Percentiles rank a stretch among this genome's conserved stretches.
phyloP scores from a whole-genome alignment of 78 protist genomes.

The Monocercomonoides exilis region DNA sequence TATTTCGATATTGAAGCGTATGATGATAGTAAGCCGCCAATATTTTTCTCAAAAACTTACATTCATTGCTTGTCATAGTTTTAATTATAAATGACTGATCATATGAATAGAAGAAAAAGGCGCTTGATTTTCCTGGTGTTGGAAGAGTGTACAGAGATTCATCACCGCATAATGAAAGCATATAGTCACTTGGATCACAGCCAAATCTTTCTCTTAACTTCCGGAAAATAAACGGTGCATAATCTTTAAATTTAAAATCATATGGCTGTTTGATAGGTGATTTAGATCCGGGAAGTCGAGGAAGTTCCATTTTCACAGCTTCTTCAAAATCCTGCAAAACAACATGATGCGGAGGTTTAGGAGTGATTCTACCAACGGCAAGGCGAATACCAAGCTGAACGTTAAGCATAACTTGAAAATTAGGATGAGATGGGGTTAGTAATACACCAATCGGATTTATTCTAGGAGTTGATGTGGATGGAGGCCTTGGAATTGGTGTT shows the following conservation, averaged over 20 bases:
- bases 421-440: background rate
- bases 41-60: slow-evolving; percentile 51
- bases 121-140: slow-evolving; percentile 77
- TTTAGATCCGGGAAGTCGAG: background rate
- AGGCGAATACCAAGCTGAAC: background rate
- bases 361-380: background rate
- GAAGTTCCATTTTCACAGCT: background rate
- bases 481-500: no score
- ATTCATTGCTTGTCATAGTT: slow-evolving; percentile 73
- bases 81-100: slow-evolving; percentile 70
- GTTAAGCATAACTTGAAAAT: background rate
- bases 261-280: background rate
- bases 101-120: slow-evolving; percentile 61
- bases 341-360: background rate
- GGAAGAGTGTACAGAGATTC: slow-evolving; percentile 37
- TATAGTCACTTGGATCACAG: slow-evolving; percentile 14
- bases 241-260: slow-evolving; percentile 37
- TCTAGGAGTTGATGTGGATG: no score
- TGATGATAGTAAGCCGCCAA: slow-evolving; percentile 73
- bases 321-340: background rate
- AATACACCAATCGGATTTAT: background rate
- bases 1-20: slow-evolving; percentile 55
- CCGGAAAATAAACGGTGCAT: slow-evolving; percentile 23
- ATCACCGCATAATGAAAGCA: slow-evolving; percentile 33
- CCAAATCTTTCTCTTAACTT: background rate